These are phyloP conservation scores for Pontederia crassipes DNA, from an alignment of 176 grass and related monocot species.

Conservation along the genomic window DNA sequence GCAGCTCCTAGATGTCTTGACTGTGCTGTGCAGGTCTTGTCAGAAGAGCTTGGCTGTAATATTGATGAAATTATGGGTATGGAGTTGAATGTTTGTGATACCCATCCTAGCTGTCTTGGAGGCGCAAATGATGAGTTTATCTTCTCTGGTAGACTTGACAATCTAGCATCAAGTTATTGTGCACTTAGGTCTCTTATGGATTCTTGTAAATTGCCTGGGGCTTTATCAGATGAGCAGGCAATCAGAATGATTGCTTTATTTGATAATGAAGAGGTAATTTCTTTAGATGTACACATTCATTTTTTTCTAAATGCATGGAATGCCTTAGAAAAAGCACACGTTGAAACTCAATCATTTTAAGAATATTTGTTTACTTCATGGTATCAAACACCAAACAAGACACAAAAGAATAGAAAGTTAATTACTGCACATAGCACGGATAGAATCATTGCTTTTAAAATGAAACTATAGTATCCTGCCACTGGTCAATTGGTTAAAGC, in stretches of 20 bases:
- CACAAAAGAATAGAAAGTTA: too few species aligned
- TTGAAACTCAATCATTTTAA: too few species aligned
- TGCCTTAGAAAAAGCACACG: too few species aligned
- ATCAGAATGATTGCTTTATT: slow-evolving; percentile 95
- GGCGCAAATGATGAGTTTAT: slow-evolving; percentile 83
- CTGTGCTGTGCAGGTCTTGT: slow-evolving; percentile 40
- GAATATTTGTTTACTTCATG: too few species aligned
- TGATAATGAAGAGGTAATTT: slow-evolving; percentile 89
- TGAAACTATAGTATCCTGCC: too few species aligned
- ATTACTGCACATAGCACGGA: too few species aligned
- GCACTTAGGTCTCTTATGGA: slow-evolving; percentile 83
- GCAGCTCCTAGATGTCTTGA: background rate
- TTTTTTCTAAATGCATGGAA: too few species aligned
- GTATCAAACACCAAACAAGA: too few species aligned
- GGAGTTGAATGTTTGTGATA: slow-evolving; percentile 95
- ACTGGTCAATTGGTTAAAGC: too few species aligned
- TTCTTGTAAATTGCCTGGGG: slow-evolving; percentile 38
- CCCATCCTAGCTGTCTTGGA: slow-evolving; percentile 84
- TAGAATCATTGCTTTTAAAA: too few species aligned
- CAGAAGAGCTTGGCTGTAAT: slow-evolving; percentile 70
- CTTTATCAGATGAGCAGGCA: slow-evolving; percentile 58
- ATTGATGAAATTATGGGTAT: slow-evolving; percentile 69
- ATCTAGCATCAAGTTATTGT: slow-evolving; percentile 93
- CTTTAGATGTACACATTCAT: background rate
- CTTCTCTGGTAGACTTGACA: slow-evolving; percentile 93